Percentiles rank a stretch among this genome's conserved stretches.
These are phyloP conservation scores for Datisca glomerata DNA, from an alignment of 306 rosid genomes.

Conservation along the genomic window DNA sequence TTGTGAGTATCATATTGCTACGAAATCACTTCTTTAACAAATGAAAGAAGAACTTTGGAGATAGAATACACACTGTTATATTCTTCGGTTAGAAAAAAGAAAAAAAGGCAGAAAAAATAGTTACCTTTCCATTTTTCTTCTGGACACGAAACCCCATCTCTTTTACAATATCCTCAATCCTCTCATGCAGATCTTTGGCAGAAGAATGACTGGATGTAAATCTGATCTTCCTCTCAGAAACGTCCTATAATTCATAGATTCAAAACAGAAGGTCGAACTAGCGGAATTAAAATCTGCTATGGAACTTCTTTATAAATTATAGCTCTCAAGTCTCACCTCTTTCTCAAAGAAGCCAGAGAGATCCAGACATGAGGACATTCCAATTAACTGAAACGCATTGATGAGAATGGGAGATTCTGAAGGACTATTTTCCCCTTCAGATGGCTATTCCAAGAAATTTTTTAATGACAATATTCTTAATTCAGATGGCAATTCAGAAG, in stretches of 20 bases:
- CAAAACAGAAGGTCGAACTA: too few species aligned
- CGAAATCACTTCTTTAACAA: too few species aligned
- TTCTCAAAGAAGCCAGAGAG: slow-evolving; percentile 93
- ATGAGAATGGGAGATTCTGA: slow-evolving; percentile 41
- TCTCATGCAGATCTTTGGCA: slow-evolving; percentile 50
- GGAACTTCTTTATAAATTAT: too few species aligned
- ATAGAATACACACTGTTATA: too few species aligned
- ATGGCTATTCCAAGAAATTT: slow-evolving; percentile 36
- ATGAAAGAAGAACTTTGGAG: too few species aligned
- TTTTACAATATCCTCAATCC: slow-evolving; percentile 50
- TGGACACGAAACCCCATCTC: slow-evolving; percentile 71
- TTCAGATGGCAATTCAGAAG: too few species aligned
- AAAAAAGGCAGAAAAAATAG: too few species aligned
- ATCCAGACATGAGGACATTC: slow-evolving; percentile 86
- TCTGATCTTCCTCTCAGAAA: slow-evolving; percentile 86
- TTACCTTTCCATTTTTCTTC: slow-evolving; percentile 75
- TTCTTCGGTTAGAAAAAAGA: too few species aligned
- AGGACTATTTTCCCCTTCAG: slow-evolving; percentile 36
- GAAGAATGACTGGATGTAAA: slow-evolving; percentile 70
- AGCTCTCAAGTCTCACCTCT: slow-evolving; percentile 89
- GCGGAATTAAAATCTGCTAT: too few species aligned
- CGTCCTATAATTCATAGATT: slow-evolving; percentile 38
- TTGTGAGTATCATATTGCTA: too few species aligned
- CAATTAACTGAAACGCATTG: slow-evolving; percentile 87
- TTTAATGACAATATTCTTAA: too few species aligned